Percentiles rank a stretch among this genome's conserved stretches.
Conservation (phyloP, 768 basidiomycete species). For the Mycena alexandri region DNA sequence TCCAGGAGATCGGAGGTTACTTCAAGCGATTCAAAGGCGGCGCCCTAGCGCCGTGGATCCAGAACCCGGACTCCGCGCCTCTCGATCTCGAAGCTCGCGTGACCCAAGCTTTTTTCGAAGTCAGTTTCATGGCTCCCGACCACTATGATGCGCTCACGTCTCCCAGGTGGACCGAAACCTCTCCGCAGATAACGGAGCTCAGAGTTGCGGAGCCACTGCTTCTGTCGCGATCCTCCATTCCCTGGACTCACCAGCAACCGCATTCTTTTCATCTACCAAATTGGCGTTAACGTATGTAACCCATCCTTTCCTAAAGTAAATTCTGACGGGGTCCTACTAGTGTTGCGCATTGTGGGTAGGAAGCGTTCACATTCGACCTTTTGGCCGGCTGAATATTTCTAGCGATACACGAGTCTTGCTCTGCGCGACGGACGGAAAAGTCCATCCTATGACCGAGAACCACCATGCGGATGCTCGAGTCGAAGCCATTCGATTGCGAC, state of each 20-base stretch:
- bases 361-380: constrained; percentile 7
- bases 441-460: constrained; percentile 90
- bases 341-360: constrained; percentile 93
- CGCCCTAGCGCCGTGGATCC: constrained; percentile 76
- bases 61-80: constrained; percentile 47
- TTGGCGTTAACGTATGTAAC: constrained; percentile 71
- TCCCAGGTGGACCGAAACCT: constrained; percentile 80
- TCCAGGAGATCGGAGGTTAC: constrained; percentile 88
- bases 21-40: constrained; percentile 92
- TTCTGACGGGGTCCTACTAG: constrained; percentile 20
- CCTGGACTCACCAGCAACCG: constrained; percentile 80
- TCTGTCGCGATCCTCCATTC: constrained; percentile 94
- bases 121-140: constrained; percentile 43
- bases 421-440: constrained; percentile 75
- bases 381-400: constrained; percentile 19
- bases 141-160: background rate
- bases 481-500: constrained; percentile 86
- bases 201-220: constrained; percentile 89
- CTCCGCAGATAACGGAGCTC: constrained; percentile 75
- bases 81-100: constrained; percentile 89
- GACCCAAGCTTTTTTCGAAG: constrained; percentile 90
- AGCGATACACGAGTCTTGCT: constrained; percentile 93
- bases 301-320: background rate
- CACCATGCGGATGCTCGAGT: constrained; percentile 95
- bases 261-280: constrained; percentile 85